Evolutionary conservation across 371 early-diverging fungal genomes (phyloP).

Genomic region (Mortierella sp.): DNA sequence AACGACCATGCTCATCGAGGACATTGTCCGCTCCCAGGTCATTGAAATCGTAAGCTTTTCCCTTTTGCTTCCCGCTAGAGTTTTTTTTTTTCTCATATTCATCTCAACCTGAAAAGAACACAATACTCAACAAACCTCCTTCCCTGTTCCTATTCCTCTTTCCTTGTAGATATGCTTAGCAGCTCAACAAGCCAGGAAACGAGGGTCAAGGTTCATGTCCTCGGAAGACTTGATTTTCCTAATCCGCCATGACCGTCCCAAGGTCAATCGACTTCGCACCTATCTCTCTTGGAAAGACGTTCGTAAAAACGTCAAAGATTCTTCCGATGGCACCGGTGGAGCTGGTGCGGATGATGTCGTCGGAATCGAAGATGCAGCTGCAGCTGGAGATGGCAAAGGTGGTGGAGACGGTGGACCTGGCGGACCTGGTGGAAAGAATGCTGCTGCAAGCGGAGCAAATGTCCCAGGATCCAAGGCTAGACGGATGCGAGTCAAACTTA

Average conservation of each 20-base stretch:
- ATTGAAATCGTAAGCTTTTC: conserved; percentile 84
- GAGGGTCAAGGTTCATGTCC: conserved; percentile 84
- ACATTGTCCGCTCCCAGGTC: conserved; percentile 95
- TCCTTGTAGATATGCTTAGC: conserved; percentile 79
- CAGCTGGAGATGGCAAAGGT: conserved; percentile 66
- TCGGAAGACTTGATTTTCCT: conserved; percentile 96
- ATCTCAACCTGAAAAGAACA: too few relatives aligned
- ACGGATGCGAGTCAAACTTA: conserved; percentile 85
- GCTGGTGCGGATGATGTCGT: conserved; percentile 54
- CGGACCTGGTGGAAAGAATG: conserved; percentile 72
- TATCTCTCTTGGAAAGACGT: conserved; percentile 97
- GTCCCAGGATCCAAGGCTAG: conserved; percentile 44
- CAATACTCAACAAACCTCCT: too few relatives aligned
- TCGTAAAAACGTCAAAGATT: conserved; percentile 88
- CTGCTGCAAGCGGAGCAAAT: conserved; percentile 21
- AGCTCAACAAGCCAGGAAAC: conserved; percentile 84
- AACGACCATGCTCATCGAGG: conserved; percentile 89
- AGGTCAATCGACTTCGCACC: conserved; percentile 89
- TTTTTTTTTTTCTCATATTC: too few relatives aligned
- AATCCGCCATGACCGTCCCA: conserved; percentile 94
- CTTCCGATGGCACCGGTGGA: conserved; percentile 60
- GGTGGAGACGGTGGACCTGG: conserved; percentile 31
- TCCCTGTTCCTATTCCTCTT: conserved; percentile 2
- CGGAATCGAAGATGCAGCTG: conserved; percentile 69
- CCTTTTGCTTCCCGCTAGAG: too few relatives aligned